Evolutionary conservation across 2,329 filamentous ascomycete genomes (phyloP), one percentile per base, ranked within the genome.

Genomic region (Periconia sp.): DNA sequence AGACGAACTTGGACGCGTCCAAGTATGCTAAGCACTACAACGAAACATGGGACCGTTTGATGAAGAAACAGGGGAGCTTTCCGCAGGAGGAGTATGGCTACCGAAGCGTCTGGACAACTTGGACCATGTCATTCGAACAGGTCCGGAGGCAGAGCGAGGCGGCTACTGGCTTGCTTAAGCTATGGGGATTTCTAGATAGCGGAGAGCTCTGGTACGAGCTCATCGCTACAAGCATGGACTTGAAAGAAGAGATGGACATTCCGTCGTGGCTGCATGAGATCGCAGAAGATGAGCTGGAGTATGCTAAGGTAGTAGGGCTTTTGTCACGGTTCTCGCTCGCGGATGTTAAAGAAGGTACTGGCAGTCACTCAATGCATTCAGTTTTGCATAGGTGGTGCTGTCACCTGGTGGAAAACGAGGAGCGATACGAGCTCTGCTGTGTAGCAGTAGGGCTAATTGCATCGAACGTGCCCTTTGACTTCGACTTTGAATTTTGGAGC

Each of bases 61-160:
- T n/a, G n/a, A n/a, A n/a, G n/a, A n/a, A n/a, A n/a, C n/a, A n/a
- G n/a, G n/a, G n/a, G n/a, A 1, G 4, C 12, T 25, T 1, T 7
- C 54, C 45, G 21, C 56, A 62, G 9, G 44, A 51, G 17, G 52
- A 62, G 34, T 65, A 63, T 46, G 41, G 40, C 3, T 46, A 60
- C 7, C 43, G 56, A 34, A 63, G 46, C 40, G 43, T 69, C 29
- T 56, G 59, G 45, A 63, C 57, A n/a, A 66, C 59, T 12, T 69
- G 57, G 63, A 52, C 50, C 5, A 50, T 68, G 10, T 61, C 59
- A 3, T 62, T 60, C 35, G 46, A 61, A 11, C 56, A 60, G 25
- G 46, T 66, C 0, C 19, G 45, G 18, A 44, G 29, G 12, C 37
- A 54, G 37, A 58, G 48, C 26, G 29, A 50, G 13, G 22, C 34